phyloP scores from a whole-genome alignment of 2,329 filamentous ascomycete genomes.

The Lomentospora prolificans region DNA sequence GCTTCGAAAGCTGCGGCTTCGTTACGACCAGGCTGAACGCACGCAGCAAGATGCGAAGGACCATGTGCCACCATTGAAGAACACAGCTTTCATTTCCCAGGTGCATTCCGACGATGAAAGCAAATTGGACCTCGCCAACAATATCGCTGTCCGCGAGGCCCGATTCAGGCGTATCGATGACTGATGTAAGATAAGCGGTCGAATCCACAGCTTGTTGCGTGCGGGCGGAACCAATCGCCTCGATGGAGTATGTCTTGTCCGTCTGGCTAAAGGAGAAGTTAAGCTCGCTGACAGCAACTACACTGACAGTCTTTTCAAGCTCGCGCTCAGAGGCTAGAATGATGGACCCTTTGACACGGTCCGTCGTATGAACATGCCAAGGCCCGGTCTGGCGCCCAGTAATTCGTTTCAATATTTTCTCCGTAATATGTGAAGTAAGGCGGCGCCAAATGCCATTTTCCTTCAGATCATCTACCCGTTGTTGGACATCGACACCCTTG shows the following conservation, averaged over 20 bases:
- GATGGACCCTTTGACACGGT: conserved; percentile 36
- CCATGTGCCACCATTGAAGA: conserved; percentile 52
- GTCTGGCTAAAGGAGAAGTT: conserved; percentile 36
- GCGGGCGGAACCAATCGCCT: conserved; percentile 25
- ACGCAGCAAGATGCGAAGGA: conserved; percentile 40
- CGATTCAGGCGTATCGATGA: conserved; percentile 22
- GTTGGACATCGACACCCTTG: conserved; percentile 11
- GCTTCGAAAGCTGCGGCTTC: conserved; percentile 32
- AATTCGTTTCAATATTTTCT: conserved; percentile 34
- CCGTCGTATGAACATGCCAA: conserved; percentile 45
- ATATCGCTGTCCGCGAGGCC: conserved; percentile 30
- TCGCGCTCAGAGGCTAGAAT: conserved; percentile 27
- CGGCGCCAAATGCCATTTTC: conserved; percentile 36
- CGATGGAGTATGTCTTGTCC: conserved; percentile 30
- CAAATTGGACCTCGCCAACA: conserved; percentile 51
- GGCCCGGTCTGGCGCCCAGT: conserved; percentile 29
- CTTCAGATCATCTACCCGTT: conserved; percentile 17
- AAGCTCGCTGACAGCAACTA: conserved; percentile 27
- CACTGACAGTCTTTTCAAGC: conserved; percentile 25
- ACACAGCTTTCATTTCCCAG: conserved; percentile 49
- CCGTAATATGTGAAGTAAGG: conserved; percentile 39
- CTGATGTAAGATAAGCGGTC: conserved; percentile 32
- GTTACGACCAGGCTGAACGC: conserved; percentile 33
- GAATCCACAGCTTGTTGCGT: conserved; percentile 38
- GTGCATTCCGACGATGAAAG: conserved; percentile 46